Percentiles rank a stretch among this genome's conserved stretches.
Evolutionary conservation across 805 yeast genomes (phyloP).

Genomic region (Nakazawaea wickerhamii): DNA sequence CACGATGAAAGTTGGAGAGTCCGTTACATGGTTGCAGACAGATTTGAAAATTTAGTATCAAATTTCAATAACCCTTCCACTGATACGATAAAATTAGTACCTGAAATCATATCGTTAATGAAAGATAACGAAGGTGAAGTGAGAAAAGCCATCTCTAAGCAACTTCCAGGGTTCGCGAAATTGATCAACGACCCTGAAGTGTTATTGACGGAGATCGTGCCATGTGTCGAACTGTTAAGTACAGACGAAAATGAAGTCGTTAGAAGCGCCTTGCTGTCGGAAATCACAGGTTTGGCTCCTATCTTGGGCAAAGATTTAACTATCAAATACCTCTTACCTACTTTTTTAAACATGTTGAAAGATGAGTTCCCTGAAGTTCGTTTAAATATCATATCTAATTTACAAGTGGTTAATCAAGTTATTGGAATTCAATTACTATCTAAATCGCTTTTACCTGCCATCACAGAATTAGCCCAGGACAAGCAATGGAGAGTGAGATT

Average conservation of each 20-base stretch:
- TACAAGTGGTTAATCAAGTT: constrained; percentile 88
- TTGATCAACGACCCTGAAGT: constrained; percentile 37
- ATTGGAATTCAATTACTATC: constrained; percentile 87
- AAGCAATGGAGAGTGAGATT: constrained; percentile 96
- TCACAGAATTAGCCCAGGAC: constrained; percentile 92
- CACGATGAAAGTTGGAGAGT: constrained; percentile 97
- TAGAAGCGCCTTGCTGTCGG: constrained; percentile 85
- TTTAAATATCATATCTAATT: constrained; percentile 85
- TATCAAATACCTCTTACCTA: constrained; percentile 76
- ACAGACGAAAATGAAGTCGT: constrained; percentile 92
- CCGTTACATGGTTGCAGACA: constrained; percentile 96
- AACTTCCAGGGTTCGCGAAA: constrained; percentile 70
- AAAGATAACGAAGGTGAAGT: constrained; percentile 96
- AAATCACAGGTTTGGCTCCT: constrained; percentile 83
- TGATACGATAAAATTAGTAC: constrained; percentile 52
- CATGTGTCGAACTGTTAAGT: constrained; percentile 76
- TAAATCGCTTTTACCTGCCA: constrained; percentile 88
- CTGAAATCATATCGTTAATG: constrained; percentile 71
- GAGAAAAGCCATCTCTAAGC: constrained; percentile 89
- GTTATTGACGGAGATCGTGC: constrained; percentile 67
- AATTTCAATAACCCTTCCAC: constrained; percentile 54
- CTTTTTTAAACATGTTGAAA: constrained; percentile 86
- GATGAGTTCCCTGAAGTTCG: constrained; percentile 97
- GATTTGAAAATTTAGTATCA: constrained; percentile 68
- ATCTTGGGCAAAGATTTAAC: constrained; percentile 80